Percentiles rank a stretch among this genome's conserved stretches.
These are phyloP conservation scores for Fusarium palustre DNA, from an alignment of 2,329 filamentous ascomycete genomes.

Conservation along the genomic window DNA sequence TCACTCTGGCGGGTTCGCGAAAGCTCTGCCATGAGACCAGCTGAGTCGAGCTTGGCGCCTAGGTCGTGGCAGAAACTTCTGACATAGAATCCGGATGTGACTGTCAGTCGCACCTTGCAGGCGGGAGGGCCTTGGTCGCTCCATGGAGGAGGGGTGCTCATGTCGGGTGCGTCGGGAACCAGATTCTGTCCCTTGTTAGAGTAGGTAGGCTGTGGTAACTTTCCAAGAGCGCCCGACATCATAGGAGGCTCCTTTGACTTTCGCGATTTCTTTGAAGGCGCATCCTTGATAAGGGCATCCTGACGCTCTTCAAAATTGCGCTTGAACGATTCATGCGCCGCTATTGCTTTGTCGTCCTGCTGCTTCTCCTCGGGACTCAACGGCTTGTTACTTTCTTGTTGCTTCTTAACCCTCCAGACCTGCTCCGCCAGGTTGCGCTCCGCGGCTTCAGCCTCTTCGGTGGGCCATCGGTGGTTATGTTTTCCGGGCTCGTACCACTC, in stretches of 20 bases:
- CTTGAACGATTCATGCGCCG: conserved; percentile 68
- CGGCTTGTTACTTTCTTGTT: conserved; percentile 62
- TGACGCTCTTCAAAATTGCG: conserved; percentile 68
- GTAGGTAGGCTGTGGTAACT: conserved; percentile 59
- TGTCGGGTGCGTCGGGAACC: conserved; percentile 60
- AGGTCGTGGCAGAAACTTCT: conserved; percentile 93
- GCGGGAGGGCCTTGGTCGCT: conserved; percentile 76
- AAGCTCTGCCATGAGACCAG: conserved; percentile 87
- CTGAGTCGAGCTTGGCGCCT: conserved; percentile 82
- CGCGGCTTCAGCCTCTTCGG: conserved; percentile 78
- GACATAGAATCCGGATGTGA: conserved; percentile 96
- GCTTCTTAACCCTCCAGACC: conserved; percentile 71
- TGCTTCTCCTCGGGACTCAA: conserved; percentile 66
- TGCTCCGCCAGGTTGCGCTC: conserved; percentile 83
- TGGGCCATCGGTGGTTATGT: conserved; percentile 83
- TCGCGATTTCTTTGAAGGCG: conserved; percentile 53
- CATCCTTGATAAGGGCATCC: conserved; percentile 67
- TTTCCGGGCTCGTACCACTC: conserved; percentile 87
- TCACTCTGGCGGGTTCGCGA: conserved; percentile 83
- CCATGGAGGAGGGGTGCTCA: conserved; percentile 66
- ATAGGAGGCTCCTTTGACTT: conserved; percentile 54
- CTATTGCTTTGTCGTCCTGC: conserved; percentile 65
- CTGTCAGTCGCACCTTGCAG: conserved; percentile 86
- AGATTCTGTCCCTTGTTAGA: conserved; percentile 63
- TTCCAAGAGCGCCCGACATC: conserved; percentile 69